These are phyloP conservation scores for Pleomassaria siparia DNA, from an alignment of 2,329 filamentous ascomycete genomes.

Conservation along the genomic window DNA sequence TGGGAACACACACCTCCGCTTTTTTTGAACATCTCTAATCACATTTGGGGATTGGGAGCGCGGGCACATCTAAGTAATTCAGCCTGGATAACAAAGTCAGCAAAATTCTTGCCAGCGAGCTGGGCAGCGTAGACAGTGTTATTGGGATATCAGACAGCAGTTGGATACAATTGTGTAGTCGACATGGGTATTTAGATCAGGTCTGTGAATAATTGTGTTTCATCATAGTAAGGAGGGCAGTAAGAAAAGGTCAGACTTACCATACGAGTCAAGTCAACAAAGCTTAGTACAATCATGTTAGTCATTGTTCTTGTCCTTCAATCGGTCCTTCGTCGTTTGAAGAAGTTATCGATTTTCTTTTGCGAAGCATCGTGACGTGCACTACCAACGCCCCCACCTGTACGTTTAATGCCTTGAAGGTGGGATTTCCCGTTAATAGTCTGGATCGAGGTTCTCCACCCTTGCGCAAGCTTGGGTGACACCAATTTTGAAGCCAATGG, in stretches of 20 bases:
- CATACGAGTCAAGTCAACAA: slow-evolving; percentile 21
- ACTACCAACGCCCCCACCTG: slow-evolving; percentile 79
- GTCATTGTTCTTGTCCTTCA: slow-evolving; percentile 16
- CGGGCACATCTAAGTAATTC: neutral
- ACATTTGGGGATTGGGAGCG: neutral
- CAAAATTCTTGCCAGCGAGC: neutral
- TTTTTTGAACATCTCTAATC: neutral
- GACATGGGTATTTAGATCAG: slow-evolving; percentile 76
- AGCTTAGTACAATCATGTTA: neutral
- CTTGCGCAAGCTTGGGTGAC: slow-evolving; percentile 19
- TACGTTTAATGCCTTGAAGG: slow-evolving; percentile 73
- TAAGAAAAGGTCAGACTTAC: slow-evolving; percentile 9
- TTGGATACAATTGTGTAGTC: slow-evolving; percentile 69
- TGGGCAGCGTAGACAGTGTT: neutral
- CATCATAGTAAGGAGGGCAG: slow-evolving; percentile 50
- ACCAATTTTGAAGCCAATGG: neutral
- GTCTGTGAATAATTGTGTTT: slow-evolving; percentile 72
- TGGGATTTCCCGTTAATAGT: slow-evolving; percentile 72
- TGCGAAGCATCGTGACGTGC: slow-evolving; percentile 74
- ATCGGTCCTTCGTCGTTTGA: slow-evolving; percentile 59
- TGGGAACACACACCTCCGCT: neutral
- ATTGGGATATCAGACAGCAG: slow-evolving; percentile 72
- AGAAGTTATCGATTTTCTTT: slow-evolving; percentile 75
- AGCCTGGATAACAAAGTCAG: slow-evolving; percentile 1
- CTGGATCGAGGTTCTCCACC: slow-evolving; percentile 57